Conservation (phyloP, 805 yeast species). For the Cyberlindnera xishuangbannaensis region DNA sequence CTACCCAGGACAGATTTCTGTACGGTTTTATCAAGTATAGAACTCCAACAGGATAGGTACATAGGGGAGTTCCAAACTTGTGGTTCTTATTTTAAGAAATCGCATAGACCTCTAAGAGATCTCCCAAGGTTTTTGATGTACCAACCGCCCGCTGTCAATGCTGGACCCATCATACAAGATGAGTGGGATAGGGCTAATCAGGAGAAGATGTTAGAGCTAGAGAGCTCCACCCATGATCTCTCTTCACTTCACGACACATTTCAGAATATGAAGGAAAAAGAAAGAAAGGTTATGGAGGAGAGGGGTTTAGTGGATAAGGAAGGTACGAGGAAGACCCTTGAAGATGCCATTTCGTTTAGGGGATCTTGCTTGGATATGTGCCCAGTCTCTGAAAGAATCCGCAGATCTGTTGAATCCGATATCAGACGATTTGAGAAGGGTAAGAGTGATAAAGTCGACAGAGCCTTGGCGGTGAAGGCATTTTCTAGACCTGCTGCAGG, state of each 20-base stretch:
- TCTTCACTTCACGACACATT: slow-evolving; percentile 73
- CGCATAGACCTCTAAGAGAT: too few species aligned
- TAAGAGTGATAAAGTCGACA: slow-evolving; percentile 48
- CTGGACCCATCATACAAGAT: slow-evolving; percentile 30
- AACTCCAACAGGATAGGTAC: too few species aligned
- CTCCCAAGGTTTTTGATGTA: slow-evolving; percentile 32
- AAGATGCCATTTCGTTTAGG: slow-evolving; percentile 79
- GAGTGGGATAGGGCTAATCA: slow-evolving; percentile 81
- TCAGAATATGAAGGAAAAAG: slow-evolving; percentile 66
- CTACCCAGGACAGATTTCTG: too few species aligned
- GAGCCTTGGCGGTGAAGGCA: slow-evolving; percentile 71
- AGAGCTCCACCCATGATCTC: slow-evolving; percentile 46
- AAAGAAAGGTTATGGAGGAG: slow-evolving; percentile 72
- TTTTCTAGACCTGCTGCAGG: slow-evolving; percentile 98
- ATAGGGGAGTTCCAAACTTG: too few species aligned
- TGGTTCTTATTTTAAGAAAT: too few species aligned
- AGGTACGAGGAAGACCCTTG: slow-evolving; percentile 72
- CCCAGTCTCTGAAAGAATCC: slow-evolving; percentile 85
- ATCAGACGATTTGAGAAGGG: slow-evolving; percentile 75
- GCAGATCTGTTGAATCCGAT: slow-evolving; percentile 83
- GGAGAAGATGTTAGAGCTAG: slow-evolving; percentile 47
- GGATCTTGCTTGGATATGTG: slow-evolving; percentile 96
- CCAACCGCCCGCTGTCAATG: slow-evolving; percentile 31
- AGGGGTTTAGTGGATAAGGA: slow-evolving; percentile 84
- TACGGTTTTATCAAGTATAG: too few species aligned